Evolutionary conservation across 495 filamentous ascomycete species (phyloP).

Genomic region (Penicillium cinerascens): DNA sequence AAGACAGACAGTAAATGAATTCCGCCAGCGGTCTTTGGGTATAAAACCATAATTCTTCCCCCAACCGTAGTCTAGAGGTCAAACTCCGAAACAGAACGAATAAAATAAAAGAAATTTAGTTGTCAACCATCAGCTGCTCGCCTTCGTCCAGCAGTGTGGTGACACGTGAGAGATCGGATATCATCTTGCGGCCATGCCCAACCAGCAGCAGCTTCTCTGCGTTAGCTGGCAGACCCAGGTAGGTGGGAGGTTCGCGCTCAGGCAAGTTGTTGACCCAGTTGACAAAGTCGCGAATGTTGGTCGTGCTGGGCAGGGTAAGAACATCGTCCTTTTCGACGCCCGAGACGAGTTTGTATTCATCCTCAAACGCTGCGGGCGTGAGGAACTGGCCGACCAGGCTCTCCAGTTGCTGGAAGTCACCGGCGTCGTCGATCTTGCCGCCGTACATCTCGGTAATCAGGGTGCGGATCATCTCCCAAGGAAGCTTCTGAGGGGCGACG

Average conservation of each 20-base stretch:
- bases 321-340: slow-evolving; percentile 57
- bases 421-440: slow-evolving; percentile 92
- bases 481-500: slow-evolving; percentile 86
- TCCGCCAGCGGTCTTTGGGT: slow-evolving; percentile 25
- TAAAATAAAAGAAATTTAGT: slow-evolving; percentile 16
- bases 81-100: slow-evolving; percentile 7
- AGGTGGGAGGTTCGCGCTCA: slow-evolving; percentile 94
- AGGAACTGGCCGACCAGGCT: slow-evolving; percentile 71
- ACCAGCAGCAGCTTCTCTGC: slow-evolving; percentile 95
- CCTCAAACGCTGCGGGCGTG: slow-evolving; percentile 84
- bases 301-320: slow-evolving; percentile 72
- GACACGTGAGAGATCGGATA: slow-evolving; percentile 77
- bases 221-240: slow-evolving; percentile 92
- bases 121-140: slow-evolving; percentile 83
- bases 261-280: slow-evolving; percentile 89
- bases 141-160: slow-evolving; percentile 87
- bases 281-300: slow-evolving; percentile 80
- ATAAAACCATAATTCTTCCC: slow-evolving; percentile 5
- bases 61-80: slow-evolving; percentile 2
- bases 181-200: slow-evolving; percentile 80
- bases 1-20: slow-evolving; percentile 10
- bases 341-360: slow-evolving; percentile 82
- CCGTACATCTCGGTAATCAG: slow-evolving; percentile 93
- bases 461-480: slow-evolving; percentile 94
- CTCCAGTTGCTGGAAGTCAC: slow-evolving; percentile 72